Evolutionary conservation across 805 yeast species (phyloP), one percentile per base, ranked within the genome.

Genomic region (Ogataea paraovalis): DNA sequence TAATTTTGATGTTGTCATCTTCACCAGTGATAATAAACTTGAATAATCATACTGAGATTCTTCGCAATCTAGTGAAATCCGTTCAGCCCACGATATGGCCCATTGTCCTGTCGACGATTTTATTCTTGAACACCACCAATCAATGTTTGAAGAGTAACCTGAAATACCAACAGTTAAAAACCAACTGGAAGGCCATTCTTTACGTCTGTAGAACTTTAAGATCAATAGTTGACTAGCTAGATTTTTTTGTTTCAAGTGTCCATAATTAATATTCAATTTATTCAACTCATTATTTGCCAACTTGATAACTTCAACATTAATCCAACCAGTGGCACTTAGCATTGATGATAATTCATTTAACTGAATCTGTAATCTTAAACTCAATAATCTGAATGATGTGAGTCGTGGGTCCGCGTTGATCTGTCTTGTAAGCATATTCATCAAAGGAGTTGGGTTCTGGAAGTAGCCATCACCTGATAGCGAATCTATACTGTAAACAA

Each of bases 321-420:
- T 73, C 94, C 94, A 87, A 25, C 83, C 87, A 0, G 83, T 76
- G 0, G 87, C 83, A 33, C 72, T 69, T 46, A 87, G 74, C 50
- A 82, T 72, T 8, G 79, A 74, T 12, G 77, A 66, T 25, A 83
- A 68, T 48, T 82, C 85, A 39, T 71, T 68, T 47, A 71, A 69
- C 45, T 74, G 72, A 3, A 75, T 71, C 32, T 78, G 75, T 27
- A 79, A 62, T 41, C 82, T 70, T 42, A 84, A 65, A 34, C 69
- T 73, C 27, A 76, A 62, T 34, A 84, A 51, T 32, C 67, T 62
- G 3, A 60, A 51, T 7, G 67, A 47, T 4, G 68, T 63, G 5
- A 49, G 23, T 39, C 59, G 33, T 27, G 64, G 56, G 28, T 61
- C 64, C 4, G 50, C 28, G 43, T 65, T 67, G 6, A 67, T 66